Evolutionary conservation across 2,329 filamentous ascomycete genomes (phyloP), one percentile per base, ranked within the genome.

Genomic region (Cytospora chrysosperma): DNA sequence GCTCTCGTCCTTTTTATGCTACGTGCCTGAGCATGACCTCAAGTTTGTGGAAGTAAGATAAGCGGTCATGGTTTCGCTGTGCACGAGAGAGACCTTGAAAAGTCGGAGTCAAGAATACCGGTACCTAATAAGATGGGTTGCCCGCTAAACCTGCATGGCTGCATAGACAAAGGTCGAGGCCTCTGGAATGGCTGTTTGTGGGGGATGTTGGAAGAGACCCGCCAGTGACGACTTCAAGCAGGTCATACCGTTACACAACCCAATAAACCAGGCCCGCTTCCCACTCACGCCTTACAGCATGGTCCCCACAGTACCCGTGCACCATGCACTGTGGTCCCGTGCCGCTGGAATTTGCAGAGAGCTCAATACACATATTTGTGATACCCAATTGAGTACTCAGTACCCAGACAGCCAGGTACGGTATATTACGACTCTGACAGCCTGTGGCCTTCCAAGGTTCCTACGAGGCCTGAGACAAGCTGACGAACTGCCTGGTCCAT

Each of bases 1-100:
- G 62, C 63, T 65, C 59, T 58, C 62, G 28, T 21, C 61, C 51
- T 59, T 64, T 30, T 13, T 62, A 52, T 52, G 55, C 55, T 63
- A 56, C 40, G 56, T 64, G 50, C 9, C 34, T 56, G 51, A 50
- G 61, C 62, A 57, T 66, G 57, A 47, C 57, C 56, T 53, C 27
- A 17, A 40, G 49, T 24, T 34, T 52, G 30, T 52, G 15, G 28
- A 40, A 24, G 27, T 13, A 7, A 49, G 27, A 30, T 30, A 34
- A 56, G 5, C 34, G 58, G 50, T 64, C 64, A 64, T 61, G 61
- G 43, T 59, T 26, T 61, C 21, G n/a, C n/a, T n/a, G 49, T 12
- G 9, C 9, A 56, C 58, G 54, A 52, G 64, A 52, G 64, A 61
- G 47, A 30, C 27, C n/a, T 40, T 19, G 6, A 60, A 24, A 34